These are phyloP conservation scores for Raddia distichophylla DNA, from an alignment of 176 grass and related monocot genomes.

Conservation along the genomic window DNA sequence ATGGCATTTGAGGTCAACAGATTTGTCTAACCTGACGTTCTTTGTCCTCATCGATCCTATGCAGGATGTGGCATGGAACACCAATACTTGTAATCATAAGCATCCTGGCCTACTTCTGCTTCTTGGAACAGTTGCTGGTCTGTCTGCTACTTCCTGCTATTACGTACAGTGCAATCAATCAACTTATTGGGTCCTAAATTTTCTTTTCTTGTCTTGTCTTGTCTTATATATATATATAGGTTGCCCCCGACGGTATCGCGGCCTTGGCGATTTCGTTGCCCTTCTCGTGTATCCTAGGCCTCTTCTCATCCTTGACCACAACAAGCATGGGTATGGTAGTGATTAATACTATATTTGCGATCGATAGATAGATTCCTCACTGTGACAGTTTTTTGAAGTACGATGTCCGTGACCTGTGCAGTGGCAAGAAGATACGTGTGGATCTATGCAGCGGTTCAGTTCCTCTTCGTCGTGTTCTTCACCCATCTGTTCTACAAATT, in stretches of 20 bases:
- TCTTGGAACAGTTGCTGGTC: slow-evolving; percentile 94
- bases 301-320: slow-evolving; percentile 81
- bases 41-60: slow-evolving; percentile 15
- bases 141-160: neutral
- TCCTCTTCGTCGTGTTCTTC: slow-evolving; percentile 84
- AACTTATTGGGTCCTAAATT: neutral
- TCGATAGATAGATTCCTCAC: neutral
- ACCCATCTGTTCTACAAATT: slow-evolving; percentile 80
- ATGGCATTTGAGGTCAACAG: neutral
- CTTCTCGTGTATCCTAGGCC: slow-evolving; percentile 82
- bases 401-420: slow-evolving; percentile 20
- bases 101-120: slow-evolving; percentile 94
- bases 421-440: slow-evolving; percentile 77
- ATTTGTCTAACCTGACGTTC: slow-evolving; percentile 7
- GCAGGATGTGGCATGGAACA: slow-evolving; percentile 74
- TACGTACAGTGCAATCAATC: neutral
- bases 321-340: slow-evolving; percentile 65
- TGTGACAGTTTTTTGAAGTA: neutral
- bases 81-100: slow-evolving; percentile 77
- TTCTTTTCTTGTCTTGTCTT: neutral
- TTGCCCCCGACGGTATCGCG: slow-evolving; percentile 54
- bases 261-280: slow-evolving; percentile 82
- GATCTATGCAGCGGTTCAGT: slow-evolving; percentile 67
- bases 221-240: slow-evolving; percentile 50
- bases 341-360: neutral